A percentile compares a stretch with the other conserved stretches of the same genome.
Evolutionary conservation across 306 rosid genomes (phyloP).

Genomic region (Luffa acutangula): DNA sequence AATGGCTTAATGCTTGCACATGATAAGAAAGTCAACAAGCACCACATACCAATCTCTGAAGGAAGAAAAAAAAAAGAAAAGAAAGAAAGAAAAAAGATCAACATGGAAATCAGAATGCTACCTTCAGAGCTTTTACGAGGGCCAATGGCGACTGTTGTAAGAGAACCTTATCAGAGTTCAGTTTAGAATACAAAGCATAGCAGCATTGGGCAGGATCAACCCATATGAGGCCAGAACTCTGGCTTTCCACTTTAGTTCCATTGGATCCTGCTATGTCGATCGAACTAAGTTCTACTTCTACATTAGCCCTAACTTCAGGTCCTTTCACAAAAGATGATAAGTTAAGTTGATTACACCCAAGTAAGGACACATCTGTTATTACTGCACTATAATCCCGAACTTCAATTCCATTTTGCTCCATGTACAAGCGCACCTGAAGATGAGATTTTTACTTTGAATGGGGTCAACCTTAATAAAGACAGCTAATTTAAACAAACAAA

Average conservation of each 20-base stretch:
- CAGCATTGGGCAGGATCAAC: constrained; percentile 87
- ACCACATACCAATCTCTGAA: not conserved
- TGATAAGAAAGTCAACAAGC: not conserved
- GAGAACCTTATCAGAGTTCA: constrained; percentile 48
- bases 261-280: constrained; percentile 21
- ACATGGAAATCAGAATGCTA: constrained; percentile 3
- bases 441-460: not conserved
- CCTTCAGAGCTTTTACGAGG: constrained; percentile 96
- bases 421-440: constrained; percentile 54
- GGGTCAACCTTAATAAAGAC: not conserved
- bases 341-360: constrained; percentile 48
- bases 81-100: not conserved
- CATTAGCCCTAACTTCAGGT: constrained; percentile 17
- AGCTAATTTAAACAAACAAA: not conserved
- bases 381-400: constrained; percentile 66
- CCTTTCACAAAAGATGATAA: constrained; percentile 20
- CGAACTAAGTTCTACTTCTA: constrained; percentile 9
- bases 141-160: constrained; percentile 93
- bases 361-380: constrained; percentile 55
- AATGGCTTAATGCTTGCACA: not conserved
- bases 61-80: no score
- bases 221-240: constrained; percentile 47
- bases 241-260: constrained; percentile 32
- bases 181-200: constrained; percentile 65
- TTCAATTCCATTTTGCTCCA: constrained; percentile 64